Conservation (phyloP, 2,329 filamentous ascomycete species). For the Cordyceps militaris region DNA sequence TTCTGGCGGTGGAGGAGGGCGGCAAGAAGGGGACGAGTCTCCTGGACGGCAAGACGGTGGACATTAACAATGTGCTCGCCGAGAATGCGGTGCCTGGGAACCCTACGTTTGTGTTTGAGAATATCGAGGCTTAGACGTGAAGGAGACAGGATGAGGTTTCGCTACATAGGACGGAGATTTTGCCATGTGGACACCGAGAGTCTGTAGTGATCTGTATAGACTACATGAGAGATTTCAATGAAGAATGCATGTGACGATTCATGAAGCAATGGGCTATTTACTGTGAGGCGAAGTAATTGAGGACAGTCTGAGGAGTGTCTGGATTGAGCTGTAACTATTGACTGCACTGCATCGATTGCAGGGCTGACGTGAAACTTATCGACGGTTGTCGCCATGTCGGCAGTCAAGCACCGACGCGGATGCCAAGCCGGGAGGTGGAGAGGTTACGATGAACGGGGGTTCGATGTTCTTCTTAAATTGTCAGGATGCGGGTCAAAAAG, state of each 20-base stretch:
- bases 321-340: too few relatives aligned
- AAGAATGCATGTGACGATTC: too few relatives aligned
- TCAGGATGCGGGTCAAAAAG: background rate
- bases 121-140: slow-evolving; percentile 46
- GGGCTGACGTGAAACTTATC: background rate
- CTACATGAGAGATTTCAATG: background rate
- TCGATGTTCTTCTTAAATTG: background rate
- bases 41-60: slow-evolving; percentile 47
- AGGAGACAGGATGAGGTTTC: background rate
- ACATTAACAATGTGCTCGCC: slow-evolving; percentile 50
- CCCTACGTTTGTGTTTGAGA: slow-evolving; percentile 80
- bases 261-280: too few relatives aligned
- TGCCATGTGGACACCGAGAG: background rate
- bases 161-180: background rate
- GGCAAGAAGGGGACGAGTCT: slow-evolving; percentile 56
- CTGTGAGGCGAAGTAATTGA: background rate
- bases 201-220: slow-evolving; percentile 3
- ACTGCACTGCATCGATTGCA: background rate
- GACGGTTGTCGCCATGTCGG: background rate
- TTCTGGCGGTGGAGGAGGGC: slow-evolving; percentile 65
- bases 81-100: slow-evolving; percentile 73
- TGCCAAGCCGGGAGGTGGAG: background rate
- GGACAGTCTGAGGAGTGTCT: too few relatives aligned
- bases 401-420: background rate
- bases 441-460: background rate